Percentiles rank a stretch among this genome's conserved stretches.
Evolutionary conservation across 2,329 filamentous ascomycete species (phyloP).

Genomic region (Drechslerella coelobrocha): DNA sequence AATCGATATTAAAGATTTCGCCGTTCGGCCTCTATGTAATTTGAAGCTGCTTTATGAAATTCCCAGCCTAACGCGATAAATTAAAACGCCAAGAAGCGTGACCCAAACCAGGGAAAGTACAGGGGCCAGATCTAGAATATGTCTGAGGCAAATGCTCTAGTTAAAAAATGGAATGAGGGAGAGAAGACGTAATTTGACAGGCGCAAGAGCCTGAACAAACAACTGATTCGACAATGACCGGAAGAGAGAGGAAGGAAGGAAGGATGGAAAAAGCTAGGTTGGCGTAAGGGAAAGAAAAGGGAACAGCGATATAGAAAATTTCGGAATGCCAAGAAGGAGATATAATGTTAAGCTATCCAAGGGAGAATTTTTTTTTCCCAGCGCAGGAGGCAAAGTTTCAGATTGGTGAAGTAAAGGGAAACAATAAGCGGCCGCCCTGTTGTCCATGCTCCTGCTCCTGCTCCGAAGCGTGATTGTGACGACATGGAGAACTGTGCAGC

Average conservation of each 20-base stretch:
- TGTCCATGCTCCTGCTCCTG: neutral
- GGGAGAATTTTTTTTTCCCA: slow-evolving; percentile 18
- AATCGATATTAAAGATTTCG: neutral
- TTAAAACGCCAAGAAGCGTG: slow-evolving; percentile 21
- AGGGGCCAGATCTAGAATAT: slow-evolving; percentile 39
- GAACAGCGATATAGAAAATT: slow-evolving; percentile 27
- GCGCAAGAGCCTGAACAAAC: slow-evolving; percentile 24
- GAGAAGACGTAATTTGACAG: slow-evolving; percentile 46
- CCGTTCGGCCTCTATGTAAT: neutral
- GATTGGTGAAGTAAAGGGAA: slow-evolving; percentile 11
- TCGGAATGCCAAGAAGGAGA: slow-evolving; percentile 34
- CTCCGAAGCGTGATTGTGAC: slow-evolving; percentile 50
- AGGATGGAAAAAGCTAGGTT: slow-evolving; percentile 15
- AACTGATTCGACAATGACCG: slow-evolving; percentile 36
- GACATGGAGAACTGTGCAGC: slow-evolving; percentile 39
- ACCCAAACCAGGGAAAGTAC: slow-evolving; percentile 34
- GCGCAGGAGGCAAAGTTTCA: slow-evolving; percentile 49
- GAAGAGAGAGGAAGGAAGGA: slow-evolving; percentile 17
- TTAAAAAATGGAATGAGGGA: slow-evolving; percentile 13
- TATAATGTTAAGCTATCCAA: slow-evolving; percentile 18
- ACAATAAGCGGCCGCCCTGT: slow-evolving; percentile 22
- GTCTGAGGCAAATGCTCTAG: slow-evolving; percentile 40
- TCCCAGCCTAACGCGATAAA: slow-evolving; percentile 17
- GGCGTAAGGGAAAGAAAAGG: slow-evolving; percentile 26
- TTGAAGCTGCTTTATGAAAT: neutral